Base-by-base conservation (phyloP, 306 rosid species). In the Acacia confusa region DNA sequence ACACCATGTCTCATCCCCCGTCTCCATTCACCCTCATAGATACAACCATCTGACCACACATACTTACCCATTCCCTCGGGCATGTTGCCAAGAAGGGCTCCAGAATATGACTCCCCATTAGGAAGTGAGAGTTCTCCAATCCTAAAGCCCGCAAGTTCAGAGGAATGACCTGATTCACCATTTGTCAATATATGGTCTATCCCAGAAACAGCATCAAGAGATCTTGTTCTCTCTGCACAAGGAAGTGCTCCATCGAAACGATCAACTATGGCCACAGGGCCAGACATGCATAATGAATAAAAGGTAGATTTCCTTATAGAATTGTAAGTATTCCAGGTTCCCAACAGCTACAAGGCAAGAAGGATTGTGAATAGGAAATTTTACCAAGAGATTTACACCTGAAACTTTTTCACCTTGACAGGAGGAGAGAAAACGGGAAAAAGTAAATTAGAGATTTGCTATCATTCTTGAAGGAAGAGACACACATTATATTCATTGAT, bases 1-100 rank as follows among this genome's bases (percentile, higher is more conserved):
- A 4, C 68, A 79, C 97, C 99, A 78, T 92, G 89, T 85, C 90
- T 93, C 94, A 93, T 92, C 91, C 99, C 99, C 81, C 92, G 85
- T 87, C 98, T 91, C 99, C 99, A 95, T 86, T 89, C 99, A 38
- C 99, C 99, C 58, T 90, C 97, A 74, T 93, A 95, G 24, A 86
- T 77, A 85, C 98, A 93, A 75, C 97, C 94, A 86, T 93, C 98
- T 40, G 91, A 81, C 99, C 99, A 95, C 22, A 88, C 83, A 87
- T 95, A 95, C 79, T 82, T 91, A 82, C 99, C 99, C 8, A 11
- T 83, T 10, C 98, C 97, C 88, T 95, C 98, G 0, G 98, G 94
- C 70, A 85, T 64, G 88, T 91, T 91, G 28, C 94, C 99, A 22
- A 88, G 91, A 87, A 89, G 84, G 34, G 98, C 82, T 45, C 99